Conservation (phyloP, 352 stramenopile species). For the Globisporangium cystogenes region DNA sequence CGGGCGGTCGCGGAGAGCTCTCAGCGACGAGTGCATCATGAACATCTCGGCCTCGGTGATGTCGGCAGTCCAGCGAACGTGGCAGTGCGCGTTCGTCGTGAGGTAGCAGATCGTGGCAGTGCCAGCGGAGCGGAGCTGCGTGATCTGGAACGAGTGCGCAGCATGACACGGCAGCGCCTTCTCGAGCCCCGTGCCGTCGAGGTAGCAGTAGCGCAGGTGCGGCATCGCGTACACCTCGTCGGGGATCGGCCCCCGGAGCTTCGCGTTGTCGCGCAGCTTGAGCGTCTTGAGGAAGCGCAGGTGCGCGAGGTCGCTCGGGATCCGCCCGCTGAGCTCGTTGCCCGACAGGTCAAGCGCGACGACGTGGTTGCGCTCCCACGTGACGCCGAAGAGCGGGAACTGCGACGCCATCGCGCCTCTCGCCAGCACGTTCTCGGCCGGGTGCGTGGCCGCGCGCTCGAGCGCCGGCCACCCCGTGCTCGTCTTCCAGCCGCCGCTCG, state of each 20-base stretch:
- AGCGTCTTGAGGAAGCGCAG: conserved; percentile 44
- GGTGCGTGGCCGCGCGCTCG: conserved; percentile 12
- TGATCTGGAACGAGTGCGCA: conserved; percentile 57
- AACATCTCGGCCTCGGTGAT: conserved; percentile 53
- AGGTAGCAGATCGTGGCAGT: conserved; percentile 36
- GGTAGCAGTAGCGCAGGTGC: conserved; percentile 54
- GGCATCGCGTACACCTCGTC: conserved; percentile 30
- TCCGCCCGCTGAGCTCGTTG: conserved; percentile 40
- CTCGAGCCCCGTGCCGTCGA: conserved; percentile 46
- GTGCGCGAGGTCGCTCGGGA: conserved; percentile 35
- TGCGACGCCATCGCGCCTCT: conserved; percentile 25
- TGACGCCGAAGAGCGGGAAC: conserved; percentile 35
- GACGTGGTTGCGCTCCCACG: conserved; percentile 60
- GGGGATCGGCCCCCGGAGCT: conserved; percentile 26
- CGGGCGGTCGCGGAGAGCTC: conserved; percentile 29
- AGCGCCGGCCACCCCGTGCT: conserved; percentile 36
- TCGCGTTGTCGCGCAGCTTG: conserved; percentile 52
- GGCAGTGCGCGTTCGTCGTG: conserved; percentile 19
- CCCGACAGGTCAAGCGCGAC: conserved; percentile 41
- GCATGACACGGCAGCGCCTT: conserved; percentile 37
- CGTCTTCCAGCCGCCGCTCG: conserved; percentile 21
- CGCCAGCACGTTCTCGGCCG: conserved; percentile 15
- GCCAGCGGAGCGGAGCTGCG: conserved; percentile 25
- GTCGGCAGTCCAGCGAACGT: conserved; percentile 41
- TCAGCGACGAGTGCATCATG: conserved; percentile 41